These are phyloP conservation scores for Pleurotus sapidus DNA, from an alignment of 768 basidiomycete genomes.

Conservation along the genomic window DNA sequence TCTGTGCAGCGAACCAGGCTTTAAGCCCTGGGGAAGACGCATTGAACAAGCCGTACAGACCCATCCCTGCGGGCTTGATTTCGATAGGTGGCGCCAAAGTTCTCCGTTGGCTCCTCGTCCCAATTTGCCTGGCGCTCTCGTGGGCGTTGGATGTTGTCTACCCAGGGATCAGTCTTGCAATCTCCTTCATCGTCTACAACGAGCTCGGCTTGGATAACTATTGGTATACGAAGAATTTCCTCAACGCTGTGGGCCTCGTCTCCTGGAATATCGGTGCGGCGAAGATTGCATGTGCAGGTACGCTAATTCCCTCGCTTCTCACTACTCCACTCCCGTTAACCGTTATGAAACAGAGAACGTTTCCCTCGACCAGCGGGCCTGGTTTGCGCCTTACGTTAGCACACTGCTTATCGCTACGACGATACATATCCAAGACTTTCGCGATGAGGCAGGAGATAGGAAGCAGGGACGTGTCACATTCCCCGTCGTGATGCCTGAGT, in stretches of 20 bases:
- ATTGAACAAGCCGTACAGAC: slow-evolving; percentile 42
- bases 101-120: slow-evolving; percentile 32
- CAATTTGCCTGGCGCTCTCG: slow-evolving; percentile 6
- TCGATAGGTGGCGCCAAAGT: slow-evolving; percentile 27
- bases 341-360: not conserved
- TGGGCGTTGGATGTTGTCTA: not conserved
- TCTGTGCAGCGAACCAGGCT: slow-evolving; percentile 42
- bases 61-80: slow-evolving; percentile 41
- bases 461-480: slow-evolving; percentile 11
- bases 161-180: slow-evolving; percentile 1
- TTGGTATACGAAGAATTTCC: slow-evolving; percentile 9
- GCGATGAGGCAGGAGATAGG: slow-evolving; percentile 10
- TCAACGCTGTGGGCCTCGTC: slow-evolving; percentile 11
- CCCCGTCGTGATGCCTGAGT: slow-evolving; percentile 10
- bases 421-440: slow-evolving; percentile 11
- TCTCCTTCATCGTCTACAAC: slow-evolving; percentile 8
- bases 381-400: slow-evolving; percentile 5
- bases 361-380: not conserved
- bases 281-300: slow-evolving; percentile 4
- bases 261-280: slow-evolving; percentile 12
- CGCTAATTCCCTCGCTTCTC: not conserved
- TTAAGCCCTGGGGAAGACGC: slow-evolving; percentile 38
- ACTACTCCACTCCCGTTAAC: not conserved
- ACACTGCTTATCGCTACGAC: slow-evolving; percentile 11
- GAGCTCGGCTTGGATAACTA: slow-evolving; percentile 7